A percentile compares a stretch with the other conserved stretches of the same genome.
Conservation (phyloP, 441 rosid genomes). For the Populus hybrid region DNA sequence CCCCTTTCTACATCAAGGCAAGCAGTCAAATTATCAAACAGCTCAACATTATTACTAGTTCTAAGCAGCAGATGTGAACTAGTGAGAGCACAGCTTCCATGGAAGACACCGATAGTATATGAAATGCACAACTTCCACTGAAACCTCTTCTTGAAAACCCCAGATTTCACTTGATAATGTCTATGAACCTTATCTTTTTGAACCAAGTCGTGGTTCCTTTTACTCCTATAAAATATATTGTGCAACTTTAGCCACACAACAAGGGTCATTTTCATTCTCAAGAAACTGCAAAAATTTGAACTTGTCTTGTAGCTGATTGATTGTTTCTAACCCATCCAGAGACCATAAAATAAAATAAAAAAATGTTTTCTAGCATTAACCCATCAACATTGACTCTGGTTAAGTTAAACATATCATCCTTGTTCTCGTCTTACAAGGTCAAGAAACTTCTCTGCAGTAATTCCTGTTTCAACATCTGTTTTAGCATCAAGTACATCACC, state of each 20-base stretch:
- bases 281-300: conserved; percentile 20
- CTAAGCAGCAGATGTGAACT: neutral
- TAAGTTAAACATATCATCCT: conserved; percentile 16
- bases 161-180: conserved; percentile 16
- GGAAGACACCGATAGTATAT: neutral
- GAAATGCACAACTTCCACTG: too few species aligned
- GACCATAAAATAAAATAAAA: neutral
- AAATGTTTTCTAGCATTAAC: conserved; percentile 3
- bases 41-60: too few species aligned
- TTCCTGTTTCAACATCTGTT: neutral
- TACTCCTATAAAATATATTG: conserved; percentile 22
- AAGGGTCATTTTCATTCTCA: conserved; percentile 21
- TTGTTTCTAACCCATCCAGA: neutral
- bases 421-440: conserved; percentile 23
- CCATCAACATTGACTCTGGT: neutral
- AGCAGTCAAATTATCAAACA: too few species aligned
- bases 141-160: conserved; percentile 1
- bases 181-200: conserved; percentile 39
- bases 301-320: conserved; percentile 25
- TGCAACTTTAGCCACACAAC: conserved; percentile 34
- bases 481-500: neutral
- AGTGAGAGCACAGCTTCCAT: neutral
- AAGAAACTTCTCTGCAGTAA: neutral
- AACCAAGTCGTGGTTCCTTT: conserved; percentile 23
- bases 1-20: too few species aligned